Evolutionary conservation across 495 filamentous ascomycete genomes (phyloP), one percentile per base, ranked within the genome.

Genomic region (Penicillium riverlandense): DNA sequence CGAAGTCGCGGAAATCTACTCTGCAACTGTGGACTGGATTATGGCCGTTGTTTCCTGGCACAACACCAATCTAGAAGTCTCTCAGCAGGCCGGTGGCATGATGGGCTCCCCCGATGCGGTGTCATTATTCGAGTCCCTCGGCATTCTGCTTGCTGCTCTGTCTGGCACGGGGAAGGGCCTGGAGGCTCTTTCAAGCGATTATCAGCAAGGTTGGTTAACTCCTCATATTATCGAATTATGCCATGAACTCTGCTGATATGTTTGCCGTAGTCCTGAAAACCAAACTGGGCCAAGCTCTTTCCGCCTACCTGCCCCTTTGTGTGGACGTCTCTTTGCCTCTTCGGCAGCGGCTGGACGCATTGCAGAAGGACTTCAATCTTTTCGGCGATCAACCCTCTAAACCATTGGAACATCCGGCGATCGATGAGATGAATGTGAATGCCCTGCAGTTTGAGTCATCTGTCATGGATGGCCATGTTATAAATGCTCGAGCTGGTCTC

Each of bases 401-500:
- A 42, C 10, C 53, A 4, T 47, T 71, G 51, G 66, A 67, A 13
- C 58, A 62, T 12, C 41, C 62, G 22, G 60, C 61, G 46, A 66
- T 72, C 40, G 62, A 66, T 1, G 55, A 56, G 27, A 58, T 72
- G 43, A 66, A 72, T 53, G 66, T 72, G n/a, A 67, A 68, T 44
- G 54, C 65, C 12, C 65, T 74, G 27, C 67, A 74, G 40, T 72
- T 74, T 33, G 57, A 82, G 55, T 53, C 70, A 64, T 57, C 75
- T 55, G 57, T 92, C 2, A 70, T 81, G 22, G 84, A 90, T 50
- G 63, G 84, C 5, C 83, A 85, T 1, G 66, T 74, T 6, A 66
- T 85, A 9, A 85, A 88, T 59, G 84, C 89, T n/a, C 77, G 90
- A 68, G 90, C 89, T 40, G 88, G 88, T 37, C 70, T 97, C 50